phyloP scores from a whole-genome alignment of 2,329 filamentous ascomycete genomes.

The Penicillium sp. region DNA sequence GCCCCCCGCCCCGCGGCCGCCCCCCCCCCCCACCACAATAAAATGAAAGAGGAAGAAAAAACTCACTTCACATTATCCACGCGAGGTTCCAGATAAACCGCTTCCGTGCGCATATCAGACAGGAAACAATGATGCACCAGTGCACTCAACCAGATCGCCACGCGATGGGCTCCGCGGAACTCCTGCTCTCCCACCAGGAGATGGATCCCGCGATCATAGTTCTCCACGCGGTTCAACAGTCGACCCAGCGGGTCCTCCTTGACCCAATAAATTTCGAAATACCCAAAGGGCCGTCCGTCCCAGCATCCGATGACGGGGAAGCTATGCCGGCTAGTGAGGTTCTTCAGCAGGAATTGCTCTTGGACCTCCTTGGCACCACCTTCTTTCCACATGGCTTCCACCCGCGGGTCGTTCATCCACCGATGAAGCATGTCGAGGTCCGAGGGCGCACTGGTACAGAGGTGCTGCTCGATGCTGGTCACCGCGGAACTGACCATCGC shows the following conservation, averaged over 20 bases:
- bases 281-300: conserved; percentile 92
- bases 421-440: conserved; percentile 67
- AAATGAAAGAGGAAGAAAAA: not conserved
- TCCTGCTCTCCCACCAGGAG: conserved; percentile 88
- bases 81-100: conserved; percentile 78
- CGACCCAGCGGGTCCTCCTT: conserved; percentile 79
- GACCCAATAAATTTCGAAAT: conserved; percentile 98
- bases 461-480: conserved; percentile 39
- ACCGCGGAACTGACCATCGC: conserved; percentile 28
- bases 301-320: conserved; percentile 91
- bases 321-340: conserved; percentile 63
- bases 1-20: too few species aligned
- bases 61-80: conserved; percentile 83
- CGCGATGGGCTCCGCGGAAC: conserved; percentile 70
- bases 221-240: conserved; percentile 59
- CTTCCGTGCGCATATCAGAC: conserved; percentile 73
- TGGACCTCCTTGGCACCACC: conserved; percentile 52
- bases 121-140: conserved; percentile 81
- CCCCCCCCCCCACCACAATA: too few species aligned
- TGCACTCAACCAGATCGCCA: conserved; percentile 75
- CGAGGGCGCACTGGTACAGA: conserved; percentile 38
- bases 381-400: conserved; percentile 78
- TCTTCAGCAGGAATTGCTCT: conserved; percentile 61
- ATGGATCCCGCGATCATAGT: conserved; percentile 86
- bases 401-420: conserved; percentile 85